phyloP scores from a whole-genome alignment of 1,284 basidiomycete genomes.

The Ceraceosorus bombacis region DNA sequence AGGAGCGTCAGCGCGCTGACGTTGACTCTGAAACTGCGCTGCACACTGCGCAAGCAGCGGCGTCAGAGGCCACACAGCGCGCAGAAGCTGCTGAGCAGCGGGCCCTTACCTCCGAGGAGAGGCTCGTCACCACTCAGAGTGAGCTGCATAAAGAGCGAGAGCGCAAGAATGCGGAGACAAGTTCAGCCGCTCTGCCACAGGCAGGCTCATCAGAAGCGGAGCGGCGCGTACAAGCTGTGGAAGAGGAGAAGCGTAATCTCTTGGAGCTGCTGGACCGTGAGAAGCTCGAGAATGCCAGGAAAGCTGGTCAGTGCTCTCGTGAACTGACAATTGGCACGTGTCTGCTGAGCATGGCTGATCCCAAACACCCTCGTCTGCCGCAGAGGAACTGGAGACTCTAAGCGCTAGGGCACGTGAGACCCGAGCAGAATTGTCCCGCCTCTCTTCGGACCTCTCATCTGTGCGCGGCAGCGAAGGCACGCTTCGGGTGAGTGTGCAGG shows the following conservation, averaged over 20 bases:
- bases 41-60: slow-evolving; percentile 9
- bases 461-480: slow-evolving; percentile 32
- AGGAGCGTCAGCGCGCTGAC: slow-evolving; percentile 10
- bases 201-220: slow-evolving; percentile 18
- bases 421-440: slow-evolving; percentile 30
- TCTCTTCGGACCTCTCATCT: slow-evolving; percentile 32
- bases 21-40: slow-evolving; percentile 17
- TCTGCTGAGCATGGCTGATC: no score
- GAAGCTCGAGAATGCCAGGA: slow-evolving; percentile 33
- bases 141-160: slow-evolving; percentile 26
- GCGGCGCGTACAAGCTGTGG: slow-evolving; percentile 24
- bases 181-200: slow-evolving; percentile 24
- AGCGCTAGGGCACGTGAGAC: slow-evolving; percentile 26
- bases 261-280: slow-evolving; percentile 41
- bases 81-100: slow-evolving; percentile 21
- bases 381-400: slow-evolving; percentile 33
- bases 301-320: slow-evolving; percentile 12
- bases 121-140: slow-evolving; percentile 22
- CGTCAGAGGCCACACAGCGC: slow-evolving; percentile 17
- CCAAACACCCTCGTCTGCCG: not conserved
- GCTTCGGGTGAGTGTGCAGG: slow-evolving; percentile 18
- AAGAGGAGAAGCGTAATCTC: slow-evolving; percentile 43
- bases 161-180: slow-evolving; percentile 20
- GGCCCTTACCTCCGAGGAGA: slow-evolving; percentile 19
- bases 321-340: not conserved